Conservation (phyloP, 352 stramenopile genomes). For the Globisporangium iwayamae region DNA sequence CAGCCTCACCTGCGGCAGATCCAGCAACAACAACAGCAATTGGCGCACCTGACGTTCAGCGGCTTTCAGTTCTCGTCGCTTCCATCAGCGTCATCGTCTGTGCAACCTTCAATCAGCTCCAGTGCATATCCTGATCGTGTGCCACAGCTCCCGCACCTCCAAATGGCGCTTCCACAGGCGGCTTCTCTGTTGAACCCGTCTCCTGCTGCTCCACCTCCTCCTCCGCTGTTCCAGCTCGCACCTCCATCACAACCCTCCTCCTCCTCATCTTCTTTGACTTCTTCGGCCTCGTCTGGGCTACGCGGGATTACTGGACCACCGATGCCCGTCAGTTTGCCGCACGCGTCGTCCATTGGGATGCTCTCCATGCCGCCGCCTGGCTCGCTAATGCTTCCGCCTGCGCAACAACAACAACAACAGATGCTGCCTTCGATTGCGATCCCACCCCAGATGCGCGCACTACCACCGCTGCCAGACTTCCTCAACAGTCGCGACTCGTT, state of each 20-base stretch:
- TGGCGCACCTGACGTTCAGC: slow-evolving; percentile 11
- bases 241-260: slow-evolving; percentile 5
- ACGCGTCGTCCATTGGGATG: slow-evolving; percentile 20
- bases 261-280: neutral
- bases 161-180: slow-evolving; percentile 43
- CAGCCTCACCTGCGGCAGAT: slow-evolving; percentile 21
- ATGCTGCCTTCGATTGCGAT: slow-evolving; percentile 52
- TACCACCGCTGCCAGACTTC: slow-evolving; percentile 61
- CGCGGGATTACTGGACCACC: slow-evolving; percentile 13
- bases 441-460: slow-evolving; percentile 35
- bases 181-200: slow-evolving; percentile 38
- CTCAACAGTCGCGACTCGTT: slow-evolving; percentile 63
- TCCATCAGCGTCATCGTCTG: slow-evolving; percentile 17
- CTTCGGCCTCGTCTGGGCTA: slow-evolving; percentile 16
- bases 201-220: slow-evolving; percentile 25
- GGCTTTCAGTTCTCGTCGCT: slow-evolving; percentile 34
- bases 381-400: neutral
- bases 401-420: slow-evolving; percentile 3
- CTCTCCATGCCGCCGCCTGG: slow-evolving; percentile 20
- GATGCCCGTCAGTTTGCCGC: slow-evolving; percentile 29
- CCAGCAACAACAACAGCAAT: slow-evolving; percentile 7
- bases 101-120: slow-evolving; percentile 18
- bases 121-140: slow-evolving; percentile 26
- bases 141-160: slow-evolving; percentile 45
- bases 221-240: slow-evolving; percentile 23